phyloP scores from a whole-genome alignment of 2,329 filamentous ascomycete species.

The Exophiala viscosa region DNA sequence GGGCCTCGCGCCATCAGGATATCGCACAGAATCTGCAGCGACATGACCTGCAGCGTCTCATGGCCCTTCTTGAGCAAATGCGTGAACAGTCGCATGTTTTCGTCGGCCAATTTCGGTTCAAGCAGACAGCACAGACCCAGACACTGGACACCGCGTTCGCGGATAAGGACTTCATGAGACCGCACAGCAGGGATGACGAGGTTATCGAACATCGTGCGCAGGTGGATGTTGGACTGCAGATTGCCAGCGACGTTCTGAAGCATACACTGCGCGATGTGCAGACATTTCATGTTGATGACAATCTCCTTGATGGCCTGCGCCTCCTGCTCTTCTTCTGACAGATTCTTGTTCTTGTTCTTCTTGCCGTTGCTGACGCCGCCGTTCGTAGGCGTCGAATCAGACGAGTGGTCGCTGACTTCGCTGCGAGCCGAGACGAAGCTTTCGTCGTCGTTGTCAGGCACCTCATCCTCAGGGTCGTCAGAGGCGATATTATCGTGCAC shows the following conservation, averaged over 20 bases:
- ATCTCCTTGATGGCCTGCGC: constrained; percentile 82
- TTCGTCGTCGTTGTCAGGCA: constrained; percentile 62
- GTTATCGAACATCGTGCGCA: constrained; percentile 98
- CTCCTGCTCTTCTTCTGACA: constrained; percentile 42
- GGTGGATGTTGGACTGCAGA: constrained; percentile 80
- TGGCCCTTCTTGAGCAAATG: constrained; percentile 95
- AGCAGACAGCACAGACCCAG: constrained; percentile 87
- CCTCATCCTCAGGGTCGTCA: constrained; percentile 18
- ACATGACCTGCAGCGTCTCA: constrained; percentile 80
- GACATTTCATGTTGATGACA: constrained; percentile 96
- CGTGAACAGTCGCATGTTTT: constrained; percentile 89
- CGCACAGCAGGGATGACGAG: constrained; percentile 92
- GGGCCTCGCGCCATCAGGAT: constrained; percentile 73
- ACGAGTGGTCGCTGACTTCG: constrained; percentile 68
- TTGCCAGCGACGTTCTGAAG: constrained; percentile 85
- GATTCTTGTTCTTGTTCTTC: constrained; percentile 15
- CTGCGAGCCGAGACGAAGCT: constrained; percentile 94
- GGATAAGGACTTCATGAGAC: constrained; percentile 85
- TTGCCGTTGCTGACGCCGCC: constrained; percentile 28
- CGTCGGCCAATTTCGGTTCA: constrained; percentile 82
- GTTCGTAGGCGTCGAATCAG: constrained; percentile 34
- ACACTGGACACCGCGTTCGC: constrained; percentile 84
- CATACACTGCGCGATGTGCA: constrained; percentile 97
- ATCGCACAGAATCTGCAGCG: constrained; percentile 87
- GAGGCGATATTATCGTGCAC: constrained; percentile 86